A percentile compares a stretch with the other conserved stretches of the same genome.
phyloP scores from a whole-genome alignment of 2,329 filamentous ascomycete species.

The Cordyceps pruinosa region DNA sequence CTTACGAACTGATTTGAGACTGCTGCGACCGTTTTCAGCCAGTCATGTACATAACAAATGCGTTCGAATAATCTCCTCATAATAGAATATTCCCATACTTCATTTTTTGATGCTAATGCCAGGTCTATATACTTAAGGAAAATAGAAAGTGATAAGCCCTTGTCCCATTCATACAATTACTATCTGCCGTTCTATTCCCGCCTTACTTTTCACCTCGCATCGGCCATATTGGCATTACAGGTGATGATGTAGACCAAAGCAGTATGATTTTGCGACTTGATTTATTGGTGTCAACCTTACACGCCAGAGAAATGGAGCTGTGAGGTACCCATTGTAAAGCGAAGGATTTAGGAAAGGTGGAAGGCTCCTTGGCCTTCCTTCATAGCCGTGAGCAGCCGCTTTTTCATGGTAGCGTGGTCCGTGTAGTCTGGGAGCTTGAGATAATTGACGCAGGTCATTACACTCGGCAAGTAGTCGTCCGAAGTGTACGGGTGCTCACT shows the following conservation, averaged over 20 bases:
- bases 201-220: neutral
- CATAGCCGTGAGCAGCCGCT: constrained; percentile 77
- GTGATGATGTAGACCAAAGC: neutral
- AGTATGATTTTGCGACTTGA: neutral
- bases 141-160: neutral
- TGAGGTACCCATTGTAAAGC: neutral
- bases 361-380: constrained; percentile 96
- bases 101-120: constrained; percentile 6
- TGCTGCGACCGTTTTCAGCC: neutral
- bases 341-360: constrained; percentile 67
- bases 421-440: constrained; percentile 96
- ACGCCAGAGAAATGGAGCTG: neutral
- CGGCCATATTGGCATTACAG: neutral
- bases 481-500: constrained; percentile 88
- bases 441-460: constrained; percentile 99
- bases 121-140: constrained; percentile 4
- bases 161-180: constrained; percentile 1
- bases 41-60: neutral
- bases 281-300: neutral
- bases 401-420: constrained; percentile 64
- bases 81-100: neutral
- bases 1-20: neutral
- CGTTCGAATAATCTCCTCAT: neutral
- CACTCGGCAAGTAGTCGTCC: constrained; percentile 97
- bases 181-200: neutral